Evolutionary conservation across 495 filamentous ascomycete species (phyloP), one percentile per base, ranked within the genome.

Genomic region (Eremomyces bilateralis): DNA sequence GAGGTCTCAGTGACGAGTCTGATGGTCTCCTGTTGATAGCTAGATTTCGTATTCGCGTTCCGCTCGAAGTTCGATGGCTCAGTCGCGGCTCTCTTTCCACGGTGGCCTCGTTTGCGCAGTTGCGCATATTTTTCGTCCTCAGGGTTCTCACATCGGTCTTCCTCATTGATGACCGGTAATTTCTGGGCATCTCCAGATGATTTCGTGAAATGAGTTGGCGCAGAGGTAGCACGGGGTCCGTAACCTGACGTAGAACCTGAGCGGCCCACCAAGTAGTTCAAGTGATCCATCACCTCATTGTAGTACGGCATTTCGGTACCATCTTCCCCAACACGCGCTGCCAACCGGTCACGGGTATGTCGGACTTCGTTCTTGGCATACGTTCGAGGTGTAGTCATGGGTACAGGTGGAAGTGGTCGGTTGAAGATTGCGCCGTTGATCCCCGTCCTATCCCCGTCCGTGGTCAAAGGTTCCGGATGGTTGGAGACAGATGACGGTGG

Each of bases 401-500:
- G 24, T 8, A 27, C 8, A 6, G 24, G 24, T 13, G 24, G 24
- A 6, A 27, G 24, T 27, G 24, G 24, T 6, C 24, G 24, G 13
- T 27, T 13, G 24, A 13, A 8, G 24, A 73, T 70, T 22, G 34
- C 29, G 34, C 36, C 38, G 13, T 31, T 40, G 31, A 29, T 12
- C 35, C 64, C 62, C 1, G 62, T 57, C n/a, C n/a, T n/a, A n/a
- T n/a, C n/a, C n/a, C n/a, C n/a, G n/a, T n/a, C n/a, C n/a, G n/a
- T n/a, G n/a, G n/a, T n/a, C n/a, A n/a, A n/a, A n/a, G n/a, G n/a
- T 15, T 69, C 71, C 6, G 69, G 72, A 37, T 50, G 65, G 50
- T 45, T 65, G 40, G 51, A 53, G n/a, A 46, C 50, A 3, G 47
- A 53, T 13, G 55, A 59, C 13, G 58, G 61, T 31, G 49, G 47